Base-by-base conservation (phyloP, 2,329 filamentous ascomycete species). In the Xylariomycetidae sp. region DNA sequence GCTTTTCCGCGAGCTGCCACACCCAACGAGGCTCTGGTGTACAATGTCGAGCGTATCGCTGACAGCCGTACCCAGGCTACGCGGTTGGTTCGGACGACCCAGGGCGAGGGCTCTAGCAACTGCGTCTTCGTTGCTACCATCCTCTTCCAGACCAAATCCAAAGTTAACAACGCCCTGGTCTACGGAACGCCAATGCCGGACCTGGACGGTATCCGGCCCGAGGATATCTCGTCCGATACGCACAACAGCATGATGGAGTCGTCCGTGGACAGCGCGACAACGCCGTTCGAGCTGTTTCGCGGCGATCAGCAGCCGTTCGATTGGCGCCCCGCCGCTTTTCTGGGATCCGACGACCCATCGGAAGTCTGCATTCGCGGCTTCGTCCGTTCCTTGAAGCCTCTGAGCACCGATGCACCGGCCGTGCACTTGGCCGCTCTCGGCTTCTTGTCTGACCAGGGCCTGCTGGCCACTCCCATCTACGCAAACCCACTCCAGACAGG, bases 401-500 rank as follows among this genome's bases (percentile, higher is more conserved):
- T 37, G 13, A 23, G 29, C 17, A 16, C 28, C 10, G 23, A 22
- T 10, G 7, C 16, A 4, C 12, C 26, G 10, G 10, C 29, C 3
- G 23, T 23, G 16, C 22, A 37, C 29, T 13, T 37, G 10, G 34
- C 29, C 4, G 34, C 29, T 4, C 24, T 37, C 12, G 29, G 15
- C 6, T 37, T 29, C 15, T 15, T 27, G 24, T 37, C 29, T n/a
- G 34, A 32, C 19, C 6, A 37, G 18, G 12, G 12, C 19, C 29
- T 37, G 6, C 15, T 32, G 13, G 34, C 13, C 6, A 19, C 25
- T 10, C n/a, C 34, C 4, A 23, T 32, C 9, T 24, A 28, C 15
- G 29, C 34, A 8, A 32, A 29, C 24, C 29, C 29, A 2, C 18
- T 6, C 6, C 12, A 13, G 17, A 17, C 19, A 6, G 28, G 28